These are phyloP conservation scores for Xylariaceae sp. DNA, from an alignment of 2,329 filamentous ascomycete species.

Conservation along the genomic window DNA sequence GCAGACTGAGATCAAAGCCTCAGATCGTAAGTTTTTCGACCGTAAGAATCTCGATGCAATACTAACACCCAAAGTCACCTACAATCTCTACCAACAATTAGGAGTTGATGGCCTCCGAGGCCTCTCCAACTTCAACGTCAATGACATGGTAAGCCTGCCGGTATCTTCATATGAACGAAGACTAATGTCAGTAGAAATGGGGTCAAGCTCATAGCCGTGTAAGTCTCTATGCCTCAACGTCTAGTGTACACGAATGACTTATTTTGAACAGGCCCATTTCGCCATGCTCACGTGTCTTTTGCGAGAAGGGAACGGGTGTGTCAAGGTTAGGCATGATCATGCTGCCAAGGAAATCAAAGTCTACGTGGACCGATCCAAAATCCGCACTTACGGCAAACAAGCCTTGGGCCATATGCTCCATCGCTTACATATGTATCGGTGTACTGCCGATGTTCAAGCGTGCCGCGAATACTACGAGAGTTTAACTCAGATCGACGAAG, in stretches of 20 bases:
- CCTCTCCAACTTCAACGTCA: conserved; percentile 42
- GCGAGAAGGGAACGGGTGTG: conserved; percentile 53
- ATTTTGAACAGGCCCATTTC: conserved; percentile 58
- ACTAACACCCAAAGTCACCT: conserved; percentile 37
- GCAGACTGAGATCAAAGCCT: conserved; percentile 39
- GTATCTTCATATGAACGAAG: neutral
- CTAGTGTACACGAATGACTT: too few species aligned
- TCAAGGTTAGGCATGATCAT: conserved; percentile 50
- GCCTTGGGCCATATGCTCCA: conserved; percentile 62
- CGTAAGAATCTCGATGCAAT: neutral
- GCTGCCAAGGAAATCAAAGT: conserved; percentile 53
- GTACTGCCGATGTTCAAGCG: conserved; percentile 58
- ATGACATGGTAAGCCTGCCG: conserved; percentile 34
- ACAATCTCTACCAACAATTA: conserved; percentile 46
- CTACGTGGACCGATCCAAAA: conserved; percentile 59
- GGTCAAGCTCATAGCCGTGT: conserved; percentile 46
- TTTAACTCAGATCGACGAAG: conserved; percentile 56
- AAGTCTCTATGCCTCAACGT: neutral
- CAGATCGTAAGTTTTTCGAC: conserved; percentile 39
- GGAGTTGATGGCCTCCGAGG: conserved; percentile 45
- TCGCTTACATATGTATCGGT: conserved; percentile 64
- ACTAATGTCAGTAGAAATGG: conserved; percentile 41
- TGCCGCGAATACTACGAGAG: conserved; percentile 61
- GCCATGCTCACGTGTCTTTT: conserved; percentile 65
- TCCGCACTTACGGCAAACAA: conserved; percentile 56